phyloP scores from a whole-genome alignment of 768 basidiomycete species.

The Rhizopogon vesiculosus region DNA sequence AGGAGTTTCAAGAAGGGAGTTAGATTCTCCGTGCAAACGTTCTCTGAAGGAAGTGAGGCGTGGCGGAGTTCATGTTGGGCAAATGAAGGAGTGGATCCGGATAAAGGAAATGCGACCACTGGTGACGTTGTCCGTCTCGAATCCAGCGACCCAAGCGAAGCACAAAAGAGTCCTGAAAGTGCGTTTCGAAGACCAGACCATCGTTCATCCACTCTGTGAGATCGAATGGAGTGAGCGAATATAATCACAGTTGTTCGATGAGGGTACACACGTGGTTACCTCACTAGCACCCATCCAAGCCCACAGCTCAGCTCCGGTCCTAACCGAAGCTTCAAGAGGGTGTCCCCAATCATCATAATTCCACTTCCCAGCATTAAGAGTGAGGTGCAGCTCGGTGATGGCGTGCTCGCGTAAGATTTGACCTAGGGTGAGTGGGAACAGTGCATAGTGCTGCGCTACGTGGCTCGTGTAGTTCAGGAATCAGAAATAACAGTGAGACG shows the following conservation, averaged over 20 bases:
- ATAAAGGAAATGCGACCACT: constrained; percentile 56
- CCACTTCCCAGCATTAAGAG: constrained; percentile 92
- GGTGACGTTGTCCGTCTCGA: constrained; percentile 74
- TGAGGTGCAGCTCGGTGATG: constrained; percentile 84
- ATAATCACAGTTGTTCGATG: not conserved
- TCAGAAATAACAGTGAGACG: constrained; percentile 21
- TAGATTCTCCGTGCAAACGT: constrained; percentile 96
- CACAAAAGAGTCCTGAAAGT: constrained; percentile 91
- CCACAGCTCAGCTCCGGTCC: constrained; percentile 86
- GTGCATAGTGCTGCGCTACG: constrained; percentile 77
- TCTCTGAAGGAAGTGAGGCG: constrained; percentile 74
- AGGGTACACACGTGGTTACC: constrained; percentile 36
- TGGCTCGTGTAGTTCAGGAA: not conserved
- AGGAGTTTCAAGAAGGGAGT: constrained; percentile 94
- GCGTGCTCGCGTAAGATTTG: constrained; percentile 84
- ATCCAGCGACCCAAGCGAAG: constrained; percentile 78
- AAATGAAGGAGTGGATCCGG: constrained; percentile 44
- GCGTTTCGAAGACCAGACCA: constrained; percentile 89
- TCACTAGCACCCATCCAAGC: constrained; percentile 83
- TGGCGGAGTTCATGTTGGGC: constrained; percentile 59
- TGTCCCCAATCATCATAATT: constrained; percentile 80
- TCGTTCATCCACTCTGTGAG: constrained; percentile 59
- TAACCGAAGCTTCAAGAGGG: constrained; percentile 70
- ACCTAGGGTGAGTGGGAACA: constrained; percentile 84
- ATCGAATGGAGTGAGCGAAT: constrained; percentile 1